Conservation (phyloP, 805 yeast genomes). For the Schizosaccharomyces pombe region DNA sequence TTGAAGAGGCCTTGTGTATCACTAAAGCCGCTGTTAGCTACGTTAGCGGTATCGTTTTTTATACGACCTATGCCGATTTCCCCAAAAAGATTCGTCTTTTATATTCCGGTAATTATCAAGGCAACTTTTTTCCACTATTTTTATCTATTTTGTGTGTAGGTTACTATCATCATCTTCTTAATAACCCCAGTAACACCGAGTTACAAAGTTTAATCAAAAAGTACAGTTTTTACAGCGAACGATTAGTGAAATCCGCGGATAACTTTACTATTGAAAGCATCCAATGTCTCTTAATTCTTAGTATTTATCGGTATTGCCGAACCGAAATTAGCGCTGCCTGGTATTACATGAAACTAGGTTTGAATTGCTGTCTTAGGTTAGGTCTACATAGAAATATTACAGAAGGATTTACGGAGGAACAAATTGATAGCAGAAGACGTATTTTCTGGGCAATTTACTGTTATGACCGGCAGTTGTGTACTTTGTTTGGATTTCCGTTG, state of each 20-base stretch:
- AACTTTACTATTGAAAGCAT: background rate
- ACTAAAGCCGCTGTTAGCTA: background rate
- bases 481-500: conserved; percentile 66
- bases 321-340: background rate
- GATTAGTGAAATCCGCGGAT: background rate
- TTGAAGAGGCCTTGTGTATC: background rate
- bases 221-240: background rate
- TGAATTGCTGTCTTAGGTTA: background rate
- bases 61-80: background rate
- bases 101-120: background rate
- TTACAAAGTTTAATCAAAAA: background rate
- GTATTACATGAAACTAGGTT: background rate
- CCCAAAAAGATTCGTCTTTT: background rate
- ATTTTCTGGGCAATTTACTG: conserved; percentile 75
- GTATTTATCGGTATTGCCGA: background rate
- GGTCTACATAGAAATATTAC: background rate
- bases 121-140: background rate
- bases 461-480: conserved; percentile 72
- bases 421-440: conserved; percentile 60
- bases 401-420: conserved; percentile 14
- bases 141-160: background rate
- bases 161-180: background rate
- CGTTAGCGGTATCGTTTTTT: background rate
- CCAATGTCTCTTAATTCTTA: background rate
- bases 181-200: background rate